Conservation (phyloP, 345 rosid species). For the Heritiera littoralis region DNA sequence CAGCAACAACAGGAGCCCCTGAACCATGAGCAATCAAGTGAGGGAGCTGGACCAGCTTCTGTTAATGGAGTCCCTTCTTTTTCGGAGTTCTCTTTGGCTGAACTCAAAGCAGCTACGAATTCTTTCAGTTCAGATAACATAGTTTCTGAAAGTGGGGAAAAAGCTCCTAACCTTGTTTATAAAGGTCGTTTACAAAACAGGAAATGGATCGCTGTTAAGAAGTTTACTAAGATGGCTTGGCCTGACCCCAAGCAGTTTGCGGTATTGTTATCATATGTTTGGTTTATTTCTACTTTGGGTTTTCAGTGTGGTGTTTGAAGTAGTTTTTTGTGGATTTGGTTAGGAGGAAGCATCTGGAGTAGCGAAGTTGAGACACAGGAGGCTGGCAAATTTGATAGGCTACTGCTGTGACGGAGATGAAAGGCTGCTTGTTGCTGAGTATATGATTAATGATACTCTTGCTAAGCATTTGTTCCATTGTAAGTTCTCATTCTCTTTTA, state of each 20-base stretch:
- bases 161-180: constrained; percentile 66
- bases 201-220: constrained; percentile 84
- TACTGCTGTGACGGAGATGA: constrained; percentile 97
- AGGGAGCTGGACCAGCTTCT: constrained; percentile 27
- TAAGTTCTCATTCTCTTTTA: constrained; percentile 27
- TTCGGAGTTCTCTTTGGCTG: constrained; percentile 62
- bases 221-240: constrained; percentile 81
- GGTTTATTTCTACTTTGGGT: neutral
- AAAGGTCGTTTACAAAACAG: constrained; percentile 69
- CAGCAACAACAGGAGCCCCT: constrained; percentile 31
- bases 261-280: constrained; percentile 31
- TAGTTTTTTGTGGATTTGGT: constrained; percentile 23
- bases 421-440: constrained; percentile 96
- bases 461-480: constrained; percentile 97
- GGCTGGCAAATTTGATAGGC: constrained; percentile 92
- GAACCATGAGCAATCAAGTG: constrained; percentile 33
- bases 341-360: constrained; percentile 95
- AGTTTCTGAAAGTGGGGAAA: constrained; percentile 80
- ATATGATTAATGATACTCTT: constrained; percentile 96
- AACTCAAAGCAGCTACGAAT: constrained; percentile 68
- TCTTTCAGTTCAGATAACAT: constrained; percentile 68
- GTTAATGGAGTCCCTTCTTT: constrained; percentile 50
- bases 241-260: constrained; percentile 79
- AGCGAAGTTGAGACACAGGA: constrained; percentile 82
- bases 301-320: constrained; percentile 4